Evolutionary conservation across 1,284 basidiomycete genomes (phyloP), one percentile per base, ranked within the genome.

Genomic region (Heimioporus punctisporus): DNA sequence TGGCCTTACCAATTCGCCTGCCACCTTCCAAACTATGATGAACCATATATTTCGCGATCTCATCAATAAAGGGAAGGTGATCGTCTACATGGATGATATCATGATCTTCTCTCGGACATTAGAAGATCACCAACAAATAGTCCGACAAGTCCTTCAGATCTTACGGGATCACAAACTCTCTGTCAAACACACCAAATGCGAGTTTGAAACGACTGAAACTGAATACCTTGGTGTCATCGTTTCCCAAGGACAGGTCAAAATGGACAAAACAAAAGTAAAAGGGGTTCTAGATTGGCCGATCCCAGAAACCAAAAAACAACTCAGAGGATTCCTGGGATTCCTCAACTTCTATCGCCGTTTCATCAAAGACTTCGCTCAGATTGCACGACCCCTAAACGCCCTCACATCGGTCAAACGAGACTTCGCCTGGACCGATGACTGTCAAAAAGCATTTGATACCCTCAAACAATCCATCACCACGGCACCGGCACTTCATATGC

Each of bases 261-360:
- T n/a, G n/a, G n/a, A n/a, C n/a, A n/a, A n/a, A n/a, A n/a, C n/a
- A n/a, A 82, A 82, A 54, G 59, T 81, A 0, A 19, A 68, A 1
- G 66, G 65, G 0, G 63, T 81, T 8, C n/a, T 31, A 0, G 37
- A 59, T 0, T 82, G 79, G 79, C 72, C 70, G 0, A n/a, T 34
- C 0, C 78, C 75, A 0, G 60, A 49, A 9, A 24, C 1, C 66
- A 40, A 1, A 48, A 62, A 63, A 27, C 7, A 76, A 76, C 52
- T 81, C 6, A 3, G 34, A 12, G 12, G 34, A 2, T 48, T 39
- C 25, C 19, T 31, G 15, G 44, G 27, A 21, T 26, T 48, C 23
- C 24, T 51, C 2, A 28, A 37, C 10, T 51, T 75, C 59, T 83
- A 81, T 46, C 48, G 71, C 0, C 51, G 64, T 0, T 83, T 82